Percentiles rank a stretch among this genome's conserved stretches.
Conservation (phyloP, 352 stramenopile genomes). For the Peronosclerospora sorghi region DNA sequence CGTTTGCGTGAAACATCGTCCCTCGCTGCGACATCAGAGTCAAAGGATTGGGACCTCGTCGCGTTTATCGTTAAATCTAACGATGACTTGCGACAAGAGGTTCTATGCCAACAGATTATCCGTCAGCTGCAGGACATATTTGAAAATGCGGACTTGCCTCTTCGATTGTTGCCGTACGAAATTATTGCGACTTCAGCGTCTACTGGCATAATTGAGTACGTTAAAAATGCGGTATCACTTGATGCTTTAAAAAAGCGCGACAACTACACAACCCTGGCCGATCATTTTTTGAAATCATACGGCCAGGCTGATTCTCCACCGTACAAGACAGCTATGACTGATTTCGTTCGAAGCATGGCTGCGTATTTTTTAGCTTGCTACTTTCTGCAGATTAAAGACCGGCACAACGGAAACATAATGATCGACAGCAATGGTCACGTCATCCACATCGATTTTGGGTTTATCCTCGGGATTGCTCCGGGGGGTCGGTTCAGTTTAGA, state of each 20-base stretch:
- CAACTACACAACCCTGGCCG: slow-evolving; percentile 78
- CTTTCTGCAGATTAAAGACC: slow-evolving; percentile 97
- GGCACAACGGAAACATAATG: slow-evolving; percentile 99
- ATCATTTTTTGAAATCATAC: slow-evolving; percentile 91
- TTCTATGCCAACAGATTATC: slow-evolving; percentile 96
- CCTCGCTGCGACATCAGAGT: slow-evolving; percentile 17
- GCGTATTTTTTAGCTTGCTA: slow-evolving; percentile 97
- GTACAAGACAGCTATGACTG: slow-evolving; percentile 91
- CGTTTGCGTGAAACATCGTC: slow-evolving; percentile 49
- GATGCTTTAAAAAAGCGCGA: slow-evolving; percentile 90
- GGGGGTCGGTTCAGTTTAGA: slow-evolving; percentile 92
- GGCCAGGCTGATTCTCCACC: slow-evolving; percentile 55
- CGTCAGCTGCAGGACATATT: slow-evolving; percentile 94
- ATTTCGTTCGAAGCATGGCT: slow-evolving; percentile 94
- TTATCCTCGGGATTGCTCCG: slow-evolving; percentile 96
- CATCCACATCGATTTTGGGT: slow-evolving; percentile 99
- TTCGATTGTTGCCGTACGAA: slow-evolving; percentile 92
- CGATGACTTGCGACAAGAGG: slow-evolving; percentile 96
- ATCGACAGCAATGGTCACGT: slow-evolving; percentile 95
- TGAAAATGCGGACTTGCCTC: slow-evolving; percentile 85
- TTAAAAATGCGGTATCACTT: slow-evolving; percentile 95
- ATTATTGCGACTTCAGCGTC: slow-evolving; percentile 93
- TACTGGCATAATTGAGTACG: slow-evolving; percentile 95
- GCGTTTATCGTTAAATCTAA: slow-evolving; percentile 98
- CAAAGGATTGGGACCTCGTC: slow-evolving; percentile 54